Conservation (phyloP, 2,329 filamentous ascomycete genomes). For the Fusarium sp. region DNA sequence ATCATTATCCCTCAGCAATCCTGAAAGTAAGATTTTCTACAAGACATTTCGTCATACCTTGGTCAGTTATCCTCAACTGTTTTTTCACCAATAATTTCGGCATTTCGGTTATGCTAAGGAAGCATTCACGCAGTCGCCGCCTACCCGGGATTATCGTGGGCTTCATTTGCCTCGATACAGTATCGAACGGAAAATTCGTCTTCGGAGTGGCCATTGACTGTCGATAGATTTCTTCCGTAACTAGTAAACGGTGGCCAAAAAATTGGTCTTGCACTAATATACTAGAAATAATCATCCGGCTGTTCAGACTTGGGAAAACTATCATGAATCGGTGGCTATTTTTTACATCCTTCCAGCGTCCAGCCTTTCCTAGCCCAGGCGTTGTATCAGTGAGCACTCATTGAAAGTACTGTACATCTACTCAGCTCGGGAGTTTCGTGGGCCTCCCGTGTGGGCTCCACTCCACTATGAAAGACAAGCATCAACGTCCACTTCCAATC, state of each 20-base stretch:
- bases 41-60: slow-evolving; percentile 26
- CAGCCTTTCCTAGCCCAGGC: background rate
- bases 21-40: background rate
- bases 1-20: slow-evolving; percentile 25
- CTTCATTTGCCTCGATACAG: background rate
- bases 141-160: slow-evolving; percentile 21
- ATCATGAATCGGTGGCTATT: background rate
- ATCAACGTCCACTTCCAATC: slow-evolving; percentile 33
- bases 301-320: background rate
- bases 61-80: slow-evolving; percentile 2
- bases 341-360: background rate
- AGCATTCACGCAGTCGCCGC: background rate
- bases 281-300: slow-evolving; percentile 9
- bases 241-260: slow-evolving; percentile 11
- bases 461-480: slow-evolving; percentile 23
- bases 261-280: background rate
- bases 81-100: slow-evolving; percentile 5
- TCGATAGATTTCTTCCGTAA: background rate
- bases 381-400: background rate
- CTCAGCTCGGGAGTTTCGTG: slow-evolving; percentile 32
- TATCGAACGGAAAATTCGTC: slow-evolving; percentile 15
- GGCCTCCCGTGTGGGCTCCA: slow-evolving; percentile 23
- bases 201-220: slow-evolving; percentile 15
- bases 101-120: background rate
- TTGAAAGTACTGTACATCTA: slow-evolving; percentile 23